Evolutionary conservation across 352 stramenopile genomes (phyloP).

Genomic region (Phytophthora megakarya): DNA sequence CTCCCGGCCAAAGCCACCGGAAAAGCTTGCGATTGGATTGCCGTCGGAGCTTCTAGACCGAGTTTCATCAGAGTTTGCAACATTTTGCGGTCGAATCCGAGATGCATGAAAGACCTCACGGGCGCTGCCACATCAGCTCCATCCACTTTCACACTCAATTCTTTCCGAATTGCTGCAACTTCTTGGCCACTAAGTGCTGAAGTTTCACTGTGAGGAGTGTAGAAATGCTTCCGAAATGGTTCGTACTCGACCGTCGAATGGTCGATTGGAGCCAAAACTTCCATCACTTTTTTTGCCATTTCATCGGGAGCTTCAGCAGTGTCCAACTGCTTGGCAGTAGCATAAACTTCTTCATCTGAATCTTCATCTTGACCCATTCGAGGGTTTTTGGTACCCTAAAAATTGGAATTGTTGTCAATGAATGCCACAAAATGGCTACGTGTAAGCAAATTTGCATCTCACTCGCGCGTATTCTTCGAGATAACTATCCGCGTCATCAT

Average conservation of each 20-base stretch:
- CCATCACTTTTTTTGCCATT: slow-evolving; percentile 65
- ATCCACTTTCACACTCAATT: slow-evolving; percentile 62
- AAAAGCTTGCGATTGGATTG: slow-evolving; percentile 86
- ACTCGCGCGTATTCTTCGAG: slow-evolving; percentile 41
- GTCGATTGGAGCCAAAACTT: slow-evolving; percentile 73
- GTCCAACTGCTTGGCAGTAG: slow-evolving; percentile 55
- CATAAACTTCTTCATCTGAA: slow-evolving; percentile 84
- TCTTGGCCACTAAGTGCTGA: slow-evolving; percentile 37
- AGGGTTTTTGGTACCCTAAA: slow-evolving; percentile 48
- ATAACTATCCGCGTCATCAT: slow-evolving; percentile 41
- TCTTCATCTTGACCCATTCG: slow-evolving; percentile 35
- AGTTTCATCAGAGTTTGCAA: slow-evolving; percentile 73
- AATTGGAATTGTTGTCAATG: slow-evolving; percentile 1
- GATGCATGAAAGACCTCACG: slow-evolving; percentile 79
- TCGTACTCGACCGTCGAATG: slow-evolving; percentile 79
- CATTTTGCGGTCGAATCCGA: slow-evolving; percentile 71
- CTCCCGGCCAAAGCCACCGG: slow-evolving; percentile 75
- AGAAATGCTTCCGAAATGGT: slow-evolving; percentile 84
- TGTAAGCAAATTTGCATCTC: slow-evolving; percentile 6
- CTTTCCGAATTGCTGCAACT: slow-evolving; percentile 44
- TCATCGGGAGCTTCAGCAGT: slow-evolving; percentile 34
- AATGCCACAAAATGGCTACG: background rate
- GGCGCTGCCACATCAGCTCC: slow-evolving; percentile 52
- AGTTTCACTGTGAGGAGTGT: slow-evolving; percentile 55
- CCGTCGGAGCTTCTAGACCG: slow-evolving; percentile 72